phyloP scores from a whole-genome alignment of 2,329 filamentous ascomycete genomes.

The Colletotrichum musae region DNA sequence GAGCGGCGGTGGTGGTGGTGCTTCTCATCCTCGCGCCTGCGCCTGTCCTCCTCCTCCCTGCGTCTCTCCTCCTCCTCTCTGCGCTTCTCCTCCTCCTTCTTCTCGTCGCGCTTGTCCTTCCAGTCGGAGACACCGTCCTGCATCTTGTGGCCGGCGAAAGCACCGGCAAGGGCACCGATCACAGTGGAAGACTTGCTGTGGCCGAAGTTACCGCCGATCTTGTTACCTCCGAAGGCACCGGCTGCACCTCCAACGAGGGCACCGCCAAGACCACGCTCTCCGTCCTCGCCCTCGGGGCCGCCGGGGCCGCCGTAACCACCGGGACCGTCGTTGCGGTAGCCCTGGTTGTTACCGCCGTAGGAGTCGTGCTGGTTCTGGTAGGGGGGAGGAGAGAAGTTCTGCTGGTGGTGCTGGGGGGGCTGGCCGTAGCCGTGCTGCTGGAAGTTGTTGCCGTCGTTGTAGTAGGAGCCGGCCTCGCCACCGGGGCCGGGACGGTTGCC shows the following conservation, averaged over 20 bases:
- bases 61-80: conserved; percentile 34
- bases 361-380: conserved; percentile 31
- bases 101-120: conserved; percentile 57
- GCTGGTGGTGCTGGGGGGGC: conserved; percentile 32
- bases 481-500: conserved; percentile 12
- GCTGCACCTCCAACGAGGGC: conserved; percentile 57
- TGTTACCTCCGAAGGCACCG: conserved; percentile 57
- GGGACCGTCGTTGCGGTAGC: conserved; percentile 35
- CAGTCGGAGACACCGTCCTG: conserved; percentile 57
- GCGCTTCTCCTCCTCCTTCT: conserved; percentile 52
- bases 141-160: conserved; percentile 58
- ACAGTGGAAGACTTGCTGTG: conserved; percentile 53
- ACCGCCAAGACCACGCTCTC: conserved; percentile 59
- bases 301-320: conserved; percentile 40
- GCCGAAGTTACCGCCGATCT: conserved; percentile 57
- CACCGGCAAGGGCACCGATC: conserved; percentile 57
- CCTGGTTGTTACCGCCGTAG: conserved; percentile 25
- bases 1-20: conserved; percentile 40
- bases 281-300: conserved; percentile 48
- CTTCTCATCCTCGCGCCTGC: conserved; percentile 37
- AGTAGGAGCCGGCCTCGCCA: conserved; percentile 38
- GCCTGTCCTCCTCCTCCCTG: conserved; percentile 45
- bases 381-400: conserved; percentile 27
- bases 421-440: conserved; percentile 34
- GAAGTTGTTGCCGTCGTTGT: conserved; percentile 25